Evolutionary conservation across 441 rosid species (phyloP), one percentile per base, ranked within the genome.

Genomic region (Capsella rubella): DNA sequence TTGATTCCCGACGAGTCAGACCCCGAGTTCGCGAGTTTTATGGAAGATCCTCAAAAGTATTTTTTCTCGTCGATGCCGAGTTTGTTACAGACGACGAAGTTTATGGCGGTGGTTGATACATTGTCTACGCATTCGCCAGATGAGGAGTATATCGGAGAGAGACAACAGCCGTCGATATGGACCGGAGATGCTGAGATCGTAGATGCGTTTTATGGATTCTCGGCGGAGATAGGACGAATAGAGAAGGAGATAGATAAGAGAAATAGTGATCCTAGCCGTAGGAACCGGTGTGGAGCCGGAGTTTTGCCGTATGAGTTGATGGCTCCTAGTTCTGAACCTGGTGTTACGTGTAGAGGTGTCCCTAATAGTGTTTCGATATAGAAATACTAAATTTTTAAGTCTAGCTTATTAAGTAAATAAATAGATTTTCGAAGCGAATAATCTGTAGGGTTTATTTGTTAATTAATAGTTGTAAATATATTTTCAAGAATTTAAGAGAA

Each of bases 281-380:
- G 78, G 77, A 89, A 90, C 67, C 64, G 98, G 42, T 95, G 98
- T n/a, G 99, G 98, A 5, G 99, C 99, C 0, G 99, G 99, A 14
- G 98, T 95, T 58, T 77, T 95, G 45, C 94, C 98, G 1, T 95
- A 95, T 29, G 99, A 95, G 83, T 70, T 95, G 16, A 87, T 95
- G 21, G 84, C 88, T 32, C 98, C 99, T 0, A 91, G 90, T 76
- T 95, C 99, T 8, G 96, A 74, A 3, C 95, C 99, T 0, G 99
- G 99, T 0, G 99, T 93, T 50, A 95, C 99, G 18, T 95, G 99
- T 75, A 85, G 97, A 81, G 99, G 99, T 0, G 91, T 95, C 25
- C 99, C 99, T 10, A 95, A 95, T 71, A 95, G 99, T 54, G 92
- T 92, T 11, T 89, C 99, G 0, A 95, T 92, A 66, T 95, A 83